Base-by-base conservation (phyloP, 2,329 filamentous ascomycete species). In the Fusarium kyushuense region DNA sequence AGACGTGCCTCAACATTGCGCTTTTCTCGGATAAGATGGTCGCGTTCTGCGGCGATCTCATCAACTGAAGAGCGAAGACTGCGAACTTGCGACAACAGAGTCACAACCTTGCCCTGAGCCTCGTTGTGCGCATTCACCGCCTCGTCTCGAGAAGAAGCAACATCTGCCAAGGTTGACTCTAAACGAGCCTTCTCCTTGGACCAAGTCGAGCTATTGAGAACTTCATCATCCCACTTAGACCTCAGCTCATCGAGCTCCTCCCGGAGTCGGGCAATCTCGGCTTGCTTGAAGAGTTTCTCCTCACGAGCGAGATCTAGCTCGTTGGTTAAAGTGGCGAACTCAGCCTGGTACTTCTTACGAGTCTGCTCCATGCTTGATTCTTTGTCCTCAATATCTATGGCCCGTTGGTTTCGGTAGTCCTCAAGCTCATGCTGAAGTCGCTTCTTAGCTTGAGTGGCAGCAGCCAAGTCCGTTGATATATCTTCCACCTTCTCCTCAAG, bases 161-260 rank as follows among this genome's bases (percentile, higher is more conserved):
- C 87, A 77, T 97, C 94, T 51, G 95, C 90, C 55, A 99, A 84
- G 7, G 94, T 96, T 63, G 94, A 89, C 77, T 98, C 95, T 40
- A 99, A 86, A 17, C 95, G 90, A 17, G 93, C 87, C 84, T 98
- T 98, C 81, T 99, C 95, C 82, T 99, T 99, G 14, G 94, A 94
- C 94, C 96, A 98, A 1, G 95, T 97, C 17, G 94, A 97, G 79
- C 93, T 97, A 81, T 98, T 98, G 72, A 98, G 88, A 13, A 98
- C 93, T 80, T 99, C 95, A 73, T 98, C 93, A 75, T 99, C 96
- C 95, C 96, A 98, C 81, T 98, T 98, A 72, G 90, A 94, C 70
- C 96, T 90, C 60, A 98, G 86, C 74, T 97, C 94, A 73, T 99
- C 96, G 25, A 98, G 89, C 79, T 99, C 96, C 77, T 98, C 95